Conservation (phyloP, 805 yeast species). For the Lipomyces orientalis region DNA sequence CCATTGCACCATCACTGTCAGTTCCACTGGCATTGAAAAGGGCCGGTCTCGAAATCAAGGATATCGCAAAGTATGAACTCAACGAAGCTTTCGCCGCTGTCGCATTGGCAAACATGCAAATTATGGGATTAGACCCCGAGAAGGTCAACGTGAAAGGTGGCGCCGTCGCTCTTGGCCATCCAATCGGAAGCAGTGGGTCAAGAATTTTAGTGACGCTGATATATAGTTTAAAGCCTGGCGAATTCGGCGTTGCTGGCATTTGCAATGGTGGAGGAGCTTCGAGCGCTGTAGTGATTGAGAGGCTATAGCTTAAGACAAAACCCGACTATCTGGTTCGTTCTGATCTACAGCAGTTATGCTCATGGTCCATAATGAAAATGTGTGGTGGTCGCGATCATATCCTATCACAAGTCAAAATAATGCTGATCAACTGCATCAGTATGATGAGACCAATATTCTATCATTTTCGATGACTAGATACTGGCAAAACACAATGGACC, state of each 20-base stretch:
- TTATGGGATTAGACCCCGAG: conserved; percentile 64
- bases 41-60: conserved; percentile 66
- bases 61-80: conserved; percentile 84
- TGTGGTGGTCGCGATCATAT: no score
- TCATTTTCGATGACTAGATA: no score
- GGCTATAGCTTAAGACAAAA: conserved; percentile 43
- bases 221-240: conserved; percentile 62
- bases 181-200: conserved; percentile 94
- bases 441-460: no score
- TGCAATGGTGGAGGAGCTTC: conserved; percentile 99
- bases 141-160: conserved; percentile 92
- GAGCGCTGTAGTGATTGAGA: conserved; percentile 67
- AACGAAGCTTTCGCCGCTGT: conserved; percentile 96
- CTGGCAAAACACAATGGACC: no score
- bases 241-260: conserved; percentile 88
- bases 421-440: no score
- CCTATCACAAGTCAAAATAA: no score
- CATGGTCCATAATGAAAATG: no score
- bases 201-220: conserved; percentile 70
- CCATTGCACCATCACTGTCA: conserved; percentile 91
- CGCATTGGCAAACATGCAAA: conserved; percentile 80
- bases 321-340: not conserved
- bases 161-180: conserved; percentile 95
- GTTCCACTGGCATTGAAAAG: conserved; percentile 89
- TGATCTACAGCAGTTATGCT: not conserved